Base-by-base conservation (phyloP, 805 yeast genomes). In the Teunomyces tritomae region DNA sequence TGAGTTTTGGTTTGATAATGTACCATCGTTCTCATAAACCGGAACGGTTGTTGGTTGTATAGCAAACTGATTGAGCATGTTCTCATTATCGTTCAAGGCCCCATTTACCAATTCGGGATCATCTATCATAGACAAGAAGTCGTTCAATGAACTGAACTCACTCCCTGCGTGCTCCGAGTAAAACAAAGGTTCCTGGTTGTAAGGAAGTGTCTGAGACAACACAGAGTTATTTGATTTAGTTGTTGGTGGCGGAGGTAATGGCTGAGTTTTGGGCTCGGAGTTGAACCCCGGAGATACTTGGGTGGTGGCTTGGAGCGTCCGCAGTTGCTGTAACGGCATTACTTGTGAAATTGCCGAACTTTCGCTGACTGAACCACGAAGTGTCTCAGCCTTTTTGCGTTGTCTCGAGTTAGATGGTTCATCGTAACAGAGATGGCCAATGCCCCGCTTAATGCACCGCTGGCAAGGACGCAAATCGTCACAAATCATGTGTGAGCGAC, bases 401-500 rank as follows among this genome's bases (percentile, higher is more conserved):
- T 70, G 77, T 20, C 74, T 61, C 7, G 69, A 62, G 32, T 65
- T 68, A 3, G 79, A 67, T 3, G 85, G 83, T 59, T 85, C 91
- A 56, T 85, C 91, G 50, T 80, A 85, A 59, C 98, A 91, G 28
- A 91, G 67, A 65, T 90, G 96, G 3, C 94, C 91, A 41, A 91
- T 92, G 34, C 87, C 87, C 55, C 97, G 73, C 64, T 87, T 88
- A 8, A 91, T 74, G 66, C 98, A 91, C 37, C 97, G 74, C 44
- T 83, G 79, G 59, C 96, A 88, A 5, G 94, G 83, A 57, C 89
- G 66, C 14, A 80, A 71, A 36, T 83, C 85, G 63, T 90, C 96
- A 68, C 98, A 91, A 28, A 89, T 87, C 91, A 91, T 88, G 64
- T 91, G 98, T 0, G 96, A 88, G 46, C 98, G 73, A 34, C 97